phyloP scores from a whole-genome alignment of 805 yeast genomes.

The Naumovozyma baii region DNA sequence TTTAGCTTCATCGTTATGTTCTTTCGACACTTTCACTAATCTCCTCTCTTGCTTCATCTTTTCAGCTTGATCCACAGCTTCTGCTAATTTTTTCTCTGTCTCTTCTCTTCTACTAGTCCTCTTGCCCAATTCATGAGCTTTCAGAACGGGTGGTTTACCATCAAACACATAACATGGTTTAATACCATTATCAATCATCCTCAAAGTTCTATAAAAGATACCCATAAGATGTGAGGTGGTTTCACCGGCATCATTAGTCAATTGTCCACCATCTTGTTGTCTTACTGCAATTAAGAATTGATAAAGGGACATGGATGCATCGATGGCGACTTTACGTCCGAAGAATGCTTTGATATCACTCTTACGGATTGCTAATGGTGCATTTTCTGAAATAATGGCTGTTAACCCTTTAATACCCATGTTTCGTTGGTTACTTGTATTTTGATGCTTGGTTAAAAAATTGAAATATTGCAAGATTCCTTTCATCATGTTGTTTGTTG shows the following conservation, averaged over 20 bases:
- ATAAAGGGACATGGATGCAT: constrained; percentile 92
- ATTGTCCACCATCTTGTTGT: constrained; percentile 91
- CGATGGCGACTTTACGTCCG: constrained; percentile 94
- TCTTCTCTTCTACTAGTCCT: constrained; percentile 73
- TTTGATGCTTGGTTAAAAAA: too few relatives aligned
- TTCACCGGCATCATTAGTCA: constrained; percentile 81
- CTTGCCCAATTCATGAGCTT: constrained; percentile 87
- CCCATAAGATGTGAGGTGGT: constrained; percentile 94
- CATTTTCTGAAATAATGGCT: constrained; percentile 79
- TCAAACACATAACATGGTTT: constrained; percentile 96
- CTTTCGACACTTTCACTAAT: constrained; percentile 77
- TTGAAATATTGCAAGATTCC: too few relatives aligned
- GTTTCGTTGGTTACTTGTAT: not conserved
- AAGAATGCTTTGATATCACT: constrained; percentile 76
- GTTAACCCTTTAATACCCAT: constrained; percentile 72
- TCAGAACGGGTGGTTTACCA: constrained; percentile 92
- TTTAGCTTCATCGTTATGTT: constrained; percentile 93
- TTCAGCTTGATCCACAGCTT: constrained; percentile 65
- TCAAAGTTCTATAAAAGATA: constrained; percentile 84
- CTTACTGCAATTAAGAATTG: constrained; percentile 94
- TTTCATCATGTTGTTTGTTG: too few relatives aligned
- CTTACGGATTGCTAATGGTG: constrained; percentile 69
- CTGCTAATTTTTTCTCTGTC: constrained; percentile 67
- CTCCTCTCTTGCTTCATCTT: constrained; percentile 69
- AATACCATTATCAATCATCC: constrained; percentile 85